Evolutionary conservation across 805 yeast genomes (phyloP).

Genomic region (Myxozyma mucilagina): DNA sequence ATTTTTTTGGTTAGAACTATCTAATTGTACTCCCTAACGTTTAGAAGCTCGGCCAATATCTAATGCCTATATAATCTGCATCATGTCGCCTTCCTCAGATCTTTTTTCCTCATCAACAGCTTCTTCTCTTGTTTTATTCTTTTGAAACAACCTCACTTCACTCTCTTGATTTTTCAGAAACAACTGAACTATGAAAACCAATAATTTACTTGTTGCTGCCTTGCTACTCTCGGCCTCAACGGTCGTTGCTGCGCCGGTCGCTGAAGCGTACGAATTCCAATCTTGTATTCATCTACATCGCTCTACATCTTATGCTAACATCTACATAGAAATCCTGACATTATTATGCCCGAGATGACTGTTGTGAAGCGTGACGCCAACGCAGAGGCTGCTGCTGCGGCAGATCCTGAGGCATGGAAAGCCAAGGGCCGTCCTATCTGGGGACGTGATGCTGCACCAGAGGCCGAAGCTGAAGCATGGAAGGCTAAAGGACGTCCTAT

Average conservation of each 20-base stretch:
- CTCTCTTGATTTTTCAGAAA: not conserved
- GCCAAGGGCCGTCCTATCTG: constrained; percentile 11
- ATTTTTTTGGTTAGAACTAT: no score
- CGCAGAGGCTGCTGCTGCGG: constrained; percentile 6
- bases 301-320: not conserved
- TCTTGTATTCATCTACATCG: not conserved
- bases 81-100: no score
- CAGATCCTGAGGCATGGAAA: constrained; percentile 11
- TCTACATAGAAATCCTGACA: not conserved
- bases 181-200: constrained; percentile 7
- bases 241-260: constrained; percentile 18
- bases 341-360: not conserved
- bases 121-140: no score
- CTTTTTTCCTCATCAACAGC: no score
- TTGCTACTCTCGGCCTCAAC: constrained; percentile 1
- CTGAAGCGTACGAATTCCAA: constrained; percentile 9
- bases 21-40: no score
- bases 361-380: constrained; percentile 16
- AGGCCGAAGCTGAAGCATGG: constrained; percentile 5
- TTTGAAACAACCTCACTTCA: no score
- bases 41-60: no score
- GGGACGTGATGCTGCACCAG: constrained; percentile 25
- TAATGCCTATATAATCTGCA: no score
- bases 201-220: not conserved
- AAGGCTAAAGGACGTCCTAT: constrained; percentile 11